phyloP scores from a whole-genome alignment of 2,329 filamentous ascomycete genomes.

The Cladosporium sphaerospermum region DNA sequence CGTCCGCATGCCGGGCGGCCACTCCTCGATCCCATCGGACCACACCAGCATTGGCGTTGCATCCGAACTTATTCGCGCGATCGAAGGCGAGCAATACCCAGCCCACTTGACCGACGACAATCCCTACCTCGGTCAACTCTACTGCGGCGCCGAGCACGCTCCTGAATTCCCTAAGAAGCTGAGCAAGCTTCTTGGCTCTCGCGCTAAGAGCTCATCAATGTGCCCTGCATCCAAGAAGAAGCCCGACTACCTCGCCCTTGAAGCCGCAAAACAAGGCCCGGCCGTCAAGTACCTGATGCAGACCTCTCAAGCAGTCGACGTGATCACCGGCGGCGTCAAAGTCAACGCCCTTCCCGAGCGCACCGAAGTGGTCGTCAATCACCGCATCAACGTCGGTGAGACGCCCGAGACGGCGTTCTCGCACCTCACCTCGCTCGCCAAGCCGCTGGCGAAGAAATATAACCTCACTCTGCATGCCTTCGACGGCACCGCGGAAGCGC shows the following conservation, averaged over 20 bases:
- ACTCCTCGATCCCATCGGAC: conserved; percentile 49
- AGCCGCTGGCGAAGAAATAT: conserved; percentile 43
- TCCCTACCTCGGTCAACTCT: conserved; percentile 51
- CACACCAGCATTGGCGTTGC: conserved; percentile 67
- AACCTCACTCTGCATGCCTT: conserved; percentile 46
- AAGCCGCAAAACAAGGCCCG: conserved; percentile 34
- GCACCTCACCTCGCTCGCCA: conserved; percentile 42
- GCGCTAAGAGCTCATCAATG: conserved; percentile 12
- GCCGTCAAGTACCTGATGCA: conserved; percentile 49
- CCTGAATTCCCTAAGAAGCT: conserved; percentile 39
- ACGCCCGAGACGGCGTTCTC: conserved; percentile 41
- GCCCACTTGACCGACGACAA: conserved; percentile 47
- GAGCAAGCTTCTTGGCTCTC: conserved; percentile 26
- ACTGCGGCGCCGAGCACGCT: conserved; percentile 54
- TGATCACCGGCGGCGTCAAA: conserved; percentile 51
- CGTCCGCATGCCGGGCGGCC: conserved; percentile 54
- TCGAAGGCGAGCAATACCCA: conserved; percentile 54
- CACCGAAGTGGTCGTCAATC: conserved; percentile 48
- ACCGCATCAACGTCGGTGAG: conserved; percentile 52
- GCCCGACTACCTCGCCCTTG: conserved; percentile 30
- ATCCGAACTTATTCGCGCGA: conserved; percentile 58
- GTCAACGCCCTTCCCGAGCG: conserved; percentile 54
- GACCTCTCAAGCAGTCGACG: conserved; percentile 51
- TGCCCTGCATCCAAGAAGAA: conserved; percentile 35
- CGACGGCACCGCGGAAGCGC: conserved; percentile 33